Evolutionary conservation across 225 moss, liverwort and hornwort genomes (phyloP).

Genomic region (Pleurozium schreberi): DNA sequence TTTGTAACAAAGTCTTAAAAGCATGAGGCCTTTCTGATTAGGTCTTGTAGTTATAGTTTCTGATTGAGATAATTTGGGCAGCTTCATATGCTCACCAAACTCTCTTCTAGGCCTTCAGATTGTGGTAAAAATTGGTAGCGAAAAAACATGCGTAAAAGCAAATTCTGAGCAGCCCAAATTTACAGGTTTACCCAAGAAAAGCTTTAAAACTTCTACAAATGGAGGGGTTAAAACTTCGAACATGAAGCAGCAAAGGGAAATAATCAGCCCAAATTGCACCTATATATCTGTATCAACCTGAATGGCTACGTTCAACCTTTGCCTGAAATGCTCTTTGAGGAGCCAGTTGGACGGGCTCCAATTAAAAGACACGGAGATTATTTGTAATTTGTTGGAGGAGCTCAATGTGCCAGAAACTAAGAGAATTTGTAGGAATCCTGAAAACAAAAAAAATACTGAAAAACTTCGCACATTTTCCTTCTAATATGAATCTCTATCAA

Average conservation of each 20-base stretch:
- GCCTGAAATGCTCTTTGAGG: neutral
- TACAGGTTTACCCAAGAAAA: neutral
- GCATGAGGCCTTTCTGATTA: no score
- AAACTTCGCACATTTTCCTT: neutral
- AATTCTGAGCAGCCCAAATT: neutral
- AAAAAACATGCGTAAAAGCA: neutral
- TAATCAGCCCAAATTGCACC: neutral
- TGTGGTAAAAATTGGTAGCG: no score
- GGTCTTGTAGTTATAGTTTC: neutral
- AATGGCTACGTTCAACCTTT: neutral
- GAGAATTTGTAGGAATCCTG: neutral
- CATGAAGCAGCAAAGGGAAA: neutral
- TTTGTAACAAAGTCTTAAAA: neutral
- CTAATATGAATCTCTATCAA: neutral
- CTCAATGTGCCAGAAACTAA: neutral
- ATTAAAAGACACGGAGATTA: neutral
- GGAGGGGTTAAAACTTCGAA: neutral
- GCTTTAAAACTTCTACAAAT: neutral
- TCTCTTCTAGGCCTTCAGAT: neutral
- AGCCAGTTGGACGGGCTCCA: conserved; percentile 36
- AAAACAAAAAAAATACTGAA: neutral
- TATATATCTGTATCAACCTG: neutral
- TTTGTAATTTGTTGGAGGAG: neutral
- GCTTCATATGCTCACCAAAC: neutral
- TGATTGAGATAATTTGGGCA: neutral